A percentile compares a stretch with the other conserved stretches of the same genome.
phyloP scores from a whole-genome alignment of 306 rosid genomes.

The Lupinus albus region DNA sequence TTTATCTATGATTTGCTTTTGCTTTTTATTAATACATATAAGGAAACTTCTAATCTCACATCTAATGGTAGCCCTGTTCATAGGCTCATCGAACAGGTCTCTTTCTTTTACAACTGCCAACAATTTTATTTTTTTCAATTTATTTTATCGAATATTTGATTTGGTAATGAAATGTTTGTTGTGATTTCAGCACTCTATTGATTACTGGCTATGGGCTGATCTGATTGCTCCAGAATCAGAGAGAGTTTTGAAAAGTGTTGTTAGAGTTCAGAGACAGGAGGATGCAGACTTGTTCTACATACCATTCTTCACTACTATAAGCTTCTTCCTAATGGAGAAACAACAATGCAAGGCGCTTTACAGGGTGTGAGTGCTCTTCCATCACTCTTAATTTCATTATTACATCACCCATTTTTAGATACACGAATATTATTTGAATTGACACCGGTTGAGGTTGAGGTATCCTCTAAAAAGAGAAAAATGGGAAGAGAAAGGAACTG shows the following conservation, averaged over 20 bases:
- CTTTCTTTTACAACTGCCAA: no score
- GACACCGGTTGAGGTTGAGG: no score
- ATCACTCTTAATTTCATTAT: conserved; percentile 37
- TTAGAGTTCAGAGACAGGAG: conserved; percentile 75
- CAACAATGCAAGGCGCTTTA: conserved; percentile 98
- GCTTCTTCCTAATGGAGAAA: conserved; percentile 89
- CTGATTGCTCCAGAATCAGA: conserved; percentile 77
- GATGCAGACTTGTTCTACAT: conserved; percentile 93
- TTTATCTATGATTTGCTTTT: conserved; percentile 69
- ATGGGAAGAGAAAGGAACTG: not conserved
- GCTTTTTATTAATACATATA: no score
- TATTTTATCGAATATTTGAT: no score
- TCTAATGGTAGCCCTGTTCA: conserved; percentile 97
- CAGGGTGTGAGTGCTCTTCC: conserved; percentile 97
- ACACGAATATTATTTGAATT: no score
- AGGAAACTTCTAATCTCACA: conserved; percentile 72
- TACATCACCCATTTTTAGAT: not conserved
- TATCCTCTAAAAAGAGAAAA: not conserved
- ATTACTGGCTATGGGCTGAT: conserved; percentile 97
- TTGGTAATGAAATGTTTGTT: no score
- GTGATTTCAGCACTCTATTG: conserved; percentile 66
- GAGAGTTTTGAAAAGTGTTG: conserved; percentile 65
- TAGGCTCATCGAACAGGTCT: conserved; percentile 71
- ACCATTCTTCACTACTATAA: conserved; percentile 94
- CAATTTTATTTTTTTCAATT: no score